Base-by-base conservation (phyloP, 176 grass and related monocot genomes). In the Musa beccarii region DNA sequence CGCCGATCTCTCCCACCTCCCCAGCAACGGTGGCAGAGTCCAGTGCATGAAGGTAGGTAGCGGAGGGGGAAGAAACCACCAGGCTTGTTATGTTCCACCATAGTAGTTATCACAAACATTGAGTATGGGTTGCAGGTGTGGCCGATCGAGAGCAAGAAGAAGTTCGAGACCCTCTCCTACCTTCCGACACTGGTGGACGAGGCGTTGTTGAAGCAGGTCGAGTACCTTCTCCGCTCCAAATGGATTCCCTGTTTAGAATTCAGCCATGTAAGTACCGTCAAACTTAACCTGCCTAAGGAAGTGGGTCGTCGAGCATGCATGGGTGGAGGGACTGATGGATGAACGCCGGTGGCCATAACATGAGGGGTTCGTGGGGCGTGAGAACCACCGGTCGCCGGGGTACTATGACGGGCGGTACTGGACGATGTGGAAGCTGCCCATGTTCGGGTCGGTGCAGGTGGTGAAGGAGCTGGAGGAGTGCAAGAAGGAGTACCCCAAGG, bases 391-490 rank as follows among this genome's bases (percentile, higher is more conserved):
- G 12, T 74, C 72, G 22, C 72, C 72, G 53, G 72, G 72, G 53
- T 74, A 74, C 52, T 74, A 74, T 14, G 72, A 74, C 53, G 22
- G 53, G 52, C 52, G 72, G 9, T 74, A 57, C 72, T 57, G 72
- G 72, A 59, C 72, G 0, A 29, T 74, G 23, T 57, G 72, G 72
- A 74, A 74, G 72, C 53, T 74, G 11, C 52, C 72, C 72, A 34
- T 28, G 72, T 74, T 74, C 68, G 68, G 68, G 43, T 71, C 34
- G 16, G 68, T 10, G 15, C 68, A 71, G 68, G 68, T 74, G 15
- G 72, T 24, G 54, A 75, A 34, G 52, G 72, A 75, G 54, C 6
- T 75, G 15, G 23, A 59, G 53, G 72, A 59, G 25, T 55, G 53
- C 54, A 75, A 59, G 54, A 11, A 71, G 68, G 53, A 25, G 71